Percentiles rank a stretch among this genome's conserved stretches.
Conservation (phyloP, 192 early-diverging fungal species). For the Umbelopsis sp. region DNA sequence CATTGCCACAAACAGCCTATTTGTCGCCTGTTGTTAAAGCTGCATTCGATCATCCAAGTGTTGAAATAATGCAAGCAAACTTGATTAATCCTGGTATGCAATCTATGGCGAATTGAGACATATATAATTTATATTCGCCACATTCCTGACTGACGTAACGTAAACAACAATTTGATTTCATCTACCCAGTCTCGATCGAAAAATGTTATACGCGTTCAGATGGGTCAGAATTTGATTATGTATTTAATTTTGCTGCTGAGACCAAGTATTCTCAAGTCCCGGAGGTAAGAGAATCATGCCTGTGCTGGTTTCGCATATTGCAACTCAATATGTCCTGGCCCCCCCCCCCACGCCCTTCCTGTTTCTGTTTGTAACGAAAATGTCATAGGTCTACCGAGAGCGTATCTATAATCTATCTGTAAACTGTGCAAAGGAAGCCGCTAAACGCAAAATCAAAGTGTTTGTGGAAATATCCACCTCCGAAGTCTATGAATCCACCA, state of each 20-base stretch:
- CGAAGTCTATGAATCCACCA: conserved; percentile 84
- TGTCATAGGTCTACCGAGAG: conserved; percentile 77
- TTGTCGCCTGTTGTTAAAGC: conserved; percentile 61
- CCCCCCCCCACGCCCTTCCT: not conserved
- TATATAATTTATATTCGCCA: not conserved
- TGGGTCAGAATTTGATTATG: conserved; percentile 80
- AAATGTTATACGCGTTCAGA: conserved; percentile 73
- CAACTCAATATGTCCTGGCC: not conserved
- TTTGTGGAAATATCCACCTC: conserved; percentile 90
- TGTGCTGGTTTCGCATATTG: not conserved
- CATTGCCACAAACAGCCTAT: conserved; percentile 79
- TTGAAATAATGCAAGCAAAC: conserved; percentile 83
- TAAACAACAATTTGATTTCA: conserved; percentile 14
- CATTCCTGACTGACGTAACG: conserved; percentile 5
- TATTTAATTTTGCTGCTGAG: conserved; percentile 94
- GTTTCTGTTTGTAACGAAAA: not conserved
- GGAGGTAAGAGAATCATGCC: conserved; percentile 53
- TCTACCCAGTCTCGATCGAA: conserved; percentile 62
- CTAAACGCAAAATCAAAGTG: conserved; percentile 66
- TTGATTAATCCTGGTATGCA: conserved; percentile 66
- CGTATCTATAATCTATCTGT: conserved; percentile 72
- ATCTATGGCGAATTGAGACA: not conserved
- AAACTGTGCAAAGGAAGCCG: conserved; percentile 82
- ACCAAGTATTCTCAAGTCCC: conserved; percentile 89
- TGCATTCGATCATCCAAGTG: conserved; percentile 59